Evolutionary conservation across 2,329 filamentous ascomycete genomes (phyloP), one percentile per base, ranked within the genome.

Genomic region (Aspergillus pseudonomiae): DNA sequence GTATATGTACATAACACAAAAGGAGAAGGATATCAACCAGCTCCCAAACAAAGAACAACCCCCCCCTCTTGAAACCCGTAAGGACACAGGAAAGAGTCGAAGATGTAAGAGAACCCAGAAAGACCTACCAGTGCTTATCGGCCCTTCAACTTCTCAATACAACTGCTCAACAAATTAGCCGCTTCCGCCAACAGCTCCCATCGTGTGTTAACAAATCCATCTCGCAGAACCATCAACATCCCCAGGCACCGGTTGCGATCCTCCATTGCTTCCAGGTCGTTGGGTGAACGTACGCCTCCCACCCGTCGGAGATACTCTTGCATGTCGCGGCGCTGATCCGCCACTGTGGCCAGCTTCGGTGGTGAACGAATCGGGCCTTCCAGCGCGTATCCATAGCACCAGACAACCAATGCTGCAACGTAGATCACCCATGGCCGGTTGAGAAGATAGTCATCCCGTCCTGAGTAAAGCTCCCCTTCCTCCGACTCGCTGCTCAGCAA

Each of bases 351-450:
- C 61, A 91, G 87, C 81, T 79, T 69, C 79, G 84, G 57, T 60
- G 79, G 70, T 2, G 75, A 75, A 14, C 78, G 81, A 62, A 91
- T 87, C 0, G 93, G 86, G 0, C 95, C 95, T 70, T 98, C 95
- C 24, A 96, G 82, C 0, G 94, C 93, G 74, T 89, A 97, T 2
- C 94, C 94, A 72, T 98, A 99, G 64, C 89, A 93, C 95, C 95
- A 99, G 1, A 98, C 91, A 26, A 97, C 92, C 16, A 99, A 84
- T 0, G 90, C 89, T 0, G 95, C 92, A 74, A 97, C 96, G 78
- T 97, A 99, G 58, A 98, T 83, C 12, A 97, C 93, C 94, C 95
- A 99, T 0, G 94, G 92, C 19, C 95, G 86, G 73, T 98, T 96
- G 64, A 98, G 85, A 1, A 97, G 84, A 59, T 93, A 91, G 71